Evolutionary conservation across 352 stramenopile species (phyloP).

Genomic region (Elongisporangium undulatum): DNA sequence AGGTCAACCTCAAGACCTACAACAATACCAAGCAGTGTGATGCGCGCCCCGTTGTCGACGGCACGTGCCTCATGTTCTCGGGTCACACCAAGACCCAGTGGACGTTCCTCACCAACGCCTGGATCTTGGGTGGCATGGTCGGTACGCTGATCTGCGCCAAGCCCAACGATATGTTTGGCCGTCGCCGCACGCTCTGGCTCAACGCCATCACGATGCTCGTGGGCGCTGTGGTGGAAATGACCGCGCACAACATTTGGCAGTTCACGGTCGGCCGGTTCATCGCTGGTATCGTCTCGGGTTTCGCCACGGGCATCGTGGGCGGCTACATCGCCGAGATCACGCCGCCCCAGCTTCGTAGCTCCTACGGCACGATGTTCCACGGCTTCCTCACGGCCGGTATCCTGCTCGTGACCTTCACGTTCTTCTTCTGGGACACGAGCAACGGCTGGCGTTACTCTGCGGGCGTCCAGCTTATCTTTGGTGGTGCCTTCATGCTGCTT

Average conservation of each 20-base stretch:
- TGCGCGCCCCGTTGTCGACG: conserved; percentile 16
- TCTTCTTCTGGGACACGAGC: conserved; percentile 52
- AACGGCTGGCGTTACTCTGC: conserved; percentile 58
- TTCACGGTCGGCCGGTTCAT: conserved; percentile 40
- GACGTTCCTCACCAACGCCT: conserved; percentile 44
- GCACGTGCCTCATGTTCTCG: conserved; percentile 42
- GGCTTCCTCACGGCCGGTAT: conserved; percentile 35
- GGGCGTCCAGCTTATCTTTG: conserved; percentile 50
- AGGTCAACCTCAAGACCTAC: conserved; percentile 41
- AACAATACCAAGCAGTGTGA: conserved; percentile 31
- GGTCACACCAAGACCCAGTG: conserved; percentile 39
- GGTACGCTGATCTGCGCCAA: conserved; percentile 28
- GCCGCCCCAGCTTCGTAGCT: conserved; percentile 27
- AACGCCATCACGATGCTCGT: conserved; percentile 5
- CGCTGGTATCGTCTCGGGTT: conserved; percentile 47
- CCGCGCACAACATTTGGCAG: conserved; percentile 14
- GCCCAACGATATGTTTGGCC: conserved; percentile 31
- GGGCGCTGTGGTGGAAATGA: conserved; percentile 25
- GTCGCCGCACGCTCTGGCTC: conserved; percentile 15
- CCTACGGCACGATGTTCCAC: conserved; percentile 32
- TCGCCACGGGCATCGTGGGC: conserved; percentile 30
- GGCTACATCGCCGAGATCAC: conserved; percentile 50
- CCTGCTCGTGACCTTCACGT: conserved; percentile 33
- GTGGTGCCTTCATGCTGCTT: conserved; percentile 31
- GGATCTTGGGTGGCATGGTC: conserved; percentile 45